Evolutionary conservation across 78 protist species (phyloP).

Genomic region (Fonticula alba): DNA sequence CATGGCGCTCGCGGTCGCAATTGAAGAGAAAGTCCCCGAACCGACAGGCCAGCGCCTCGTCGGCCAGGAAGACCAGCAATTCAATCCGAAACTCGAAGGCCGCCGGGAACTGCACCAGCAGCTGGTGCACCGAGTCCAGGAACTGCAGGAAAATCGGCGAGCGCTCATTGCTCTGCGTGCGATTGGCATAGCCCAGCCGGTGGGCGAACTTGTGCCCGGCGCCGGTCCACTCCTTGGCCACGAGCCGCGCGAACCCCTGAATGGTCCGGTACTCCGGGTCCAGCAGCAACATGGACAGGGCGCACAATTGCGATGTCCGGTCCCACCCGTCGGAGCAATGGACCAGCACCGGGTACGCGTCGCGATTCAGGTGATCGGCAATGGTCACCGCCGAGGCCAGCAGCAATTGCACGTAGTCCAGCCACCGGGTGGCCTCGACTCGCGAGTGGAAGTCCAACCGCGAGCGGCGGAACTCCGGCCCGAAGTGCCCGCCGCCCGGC

Average conservation of each 20-base stretch:
- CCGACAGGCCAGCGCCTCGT: slow-evolving; percentile 26
- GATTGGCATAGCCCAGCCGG: slow-evolving; percentile 20
- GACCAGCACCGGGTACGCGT: slow-evolving; percentile 4
- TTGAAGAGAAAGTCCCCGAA: slow-evolving; percentile 62
- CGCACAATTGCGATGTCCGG: slow-evolving; percentile 63
- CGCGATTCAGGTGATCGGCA: neutral
- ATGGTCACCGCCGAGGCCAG: slow-evolving; percentile 5
- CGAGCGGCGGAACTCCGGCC: too few relatives aligned
- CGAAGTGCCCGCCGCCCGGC: too few relatives aligned
- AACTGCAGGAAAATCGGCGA: slow-evolving; percentile 82
- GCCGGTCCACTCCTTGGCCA: slow-evolving; percentile 81
- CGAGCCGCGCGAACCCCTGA: slow-evolving; percentile 54
- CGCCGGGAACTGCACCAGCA: slow-evolving; percentile 34
- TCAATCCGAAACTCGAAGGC: slow-evolving; percentile 67
- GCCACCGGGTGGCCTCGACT: slow-evolving; percentile 21
- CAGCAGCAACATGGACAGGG: slow-evolving; percentile 45
- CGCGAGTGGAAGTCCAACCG: slow-evolving; percentile 1
- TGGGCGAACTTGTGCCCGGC: slow-evolving; percentile 67
- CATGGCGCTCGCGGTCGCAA: slow-evolving; percentile 31
- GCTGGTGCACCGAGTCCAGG: slow-evolving; percentile 68
- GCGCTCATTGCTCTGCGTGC: slow-evolving; percentile 20
- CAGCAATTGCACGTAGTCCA: slow-evolving; percentile 12
- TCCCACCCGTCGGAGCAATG: slow-evolving; percentile 97
- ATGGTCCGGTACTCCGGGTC: slow-evolving; percentile 80
- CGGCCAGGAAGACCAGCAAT: slow-evolving; percentile 33